A percentile compares a stretch with the other conserved stretches of the same genome.
phyloP scores from a whole-genome alignment of 176 grass and related monocot species.

The Carex kokanica region DNA sequence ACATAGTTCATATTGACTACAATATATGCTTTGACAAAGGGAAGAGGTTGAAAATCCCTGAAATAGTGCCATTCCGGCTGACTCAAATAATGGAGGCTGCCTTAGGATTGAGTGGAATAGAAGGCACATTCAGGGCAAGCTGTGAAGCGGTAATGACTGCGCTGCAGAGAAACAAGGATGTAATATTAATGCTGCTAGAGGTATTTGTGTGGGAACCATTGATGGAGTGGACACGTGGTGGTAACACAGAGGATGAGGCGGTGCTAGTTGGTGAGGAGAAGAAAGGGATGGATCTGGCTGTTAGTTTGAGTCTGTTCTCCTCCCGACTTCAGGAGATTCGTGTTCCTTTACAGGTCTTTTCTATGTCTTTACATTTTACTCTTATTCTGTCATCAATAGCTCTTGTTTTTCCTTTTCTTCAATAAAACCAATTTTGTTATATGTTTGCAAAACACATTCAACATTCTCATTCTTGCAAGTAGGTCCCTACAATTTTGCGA shows the following conservation, averaged over 20 bases:
- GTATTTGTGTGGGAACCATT: slow-evolving; percentile 97
- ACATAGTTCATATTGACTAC: slow-evolving; percentile 97
- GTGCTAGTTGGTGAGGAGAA: slow-evolving; percentile 94
- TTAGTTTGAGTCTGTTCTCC: slow-evolving; percentile 97
- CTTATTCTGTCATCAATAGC: not conserved
- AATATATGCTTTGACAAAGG: slow-evolving; percentile 99
- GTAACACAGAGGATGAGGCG: slow-evolving; percentile 90
- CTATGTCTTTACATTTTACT: not conserved
- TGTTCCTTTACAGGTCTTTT: slow-evolving; percentile 89
- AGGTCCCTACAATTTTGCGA: not conserved
- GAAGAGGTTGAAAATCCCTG: slow-evolving; percentile 92
- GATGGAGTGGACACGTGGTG: slow-evolving; percentile 88
- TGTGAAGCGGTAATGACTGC: slow-evolving; percentile 78
- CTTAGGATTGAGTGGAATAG: slow-evolving; percentile 79
- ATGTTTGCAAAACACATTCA: not conserved
- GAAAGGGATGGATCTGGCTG: slow-evolving; percentile 97
- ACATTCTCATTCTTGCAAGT: not conserved
- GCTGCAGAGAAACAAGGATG: slow-evolving; percentile 86
- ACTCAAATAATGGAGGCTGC: slow-evolving; percentile 94
- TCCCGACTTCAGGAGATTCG: slow-evolving; percentile 93
- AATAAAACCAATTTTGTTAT: slow-evolving; percentile 2
- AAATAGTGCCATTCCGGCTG: slow-evolving; percentile 97
- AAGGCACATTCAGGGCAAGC: slow-evolving; percentile 78
- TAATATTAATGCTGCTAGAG: slow-evolving; percentile 95
- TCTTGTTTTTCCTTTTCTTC: not conserved